Conservation (phyloP, 2,329 filamentous ascomycete species). For the Helminthosporium solani region DNA sequence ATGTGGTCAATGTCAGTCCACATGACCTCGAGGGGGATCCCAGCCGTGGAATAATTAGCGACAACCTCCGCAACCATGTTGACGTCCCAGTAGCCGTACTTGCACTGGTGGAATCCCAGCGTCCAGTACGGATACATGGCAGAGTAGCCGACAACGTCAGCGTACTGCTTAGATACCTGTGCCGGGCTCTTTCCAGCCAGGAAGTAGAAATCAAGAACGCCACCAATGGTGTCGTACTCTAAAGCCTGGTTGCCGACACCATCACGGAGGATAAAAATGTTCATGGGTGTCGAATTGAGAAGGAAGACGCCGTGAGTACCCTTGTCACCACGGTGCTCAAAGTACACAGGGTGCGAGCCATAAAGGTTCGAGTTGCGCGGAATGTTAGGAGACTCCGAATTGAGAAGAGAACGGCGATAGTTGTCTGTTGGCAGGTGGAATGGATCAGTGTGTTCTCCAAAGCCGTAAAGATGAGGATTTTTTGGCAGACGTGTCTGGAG, state of each 20-base stretch:
- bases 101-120: conserved; percentile 56
- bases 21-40: conserved; percentile 70
- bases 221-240: conserved; percentile 77
- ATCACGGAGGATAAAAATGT: conserved; percentile 69
- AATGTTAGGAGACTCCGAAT: conserved; percentile 63
- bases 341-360: conserved; percentile 71
- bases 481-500: conserved; percentile 69
- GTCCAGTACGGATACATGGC: conserved; percentile 56
- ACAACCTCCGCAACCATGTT: conserved; percentile 67
- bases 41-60: conserved; percentile 64
- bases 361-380: conserved; percentile 68
- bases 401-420: conserved; percentile 70
- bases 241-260: conserved; percentile 64
- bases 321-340: conserved; percentile 64
- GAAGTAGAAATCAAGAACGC: conserved; percentile 67
- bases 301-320: conserved; percentile 43
- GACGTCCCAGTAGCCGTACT: conserved; percentile 57
- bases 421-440: conserved; percentile 67
- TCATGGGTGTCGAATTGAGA: conserved; percentile 55
- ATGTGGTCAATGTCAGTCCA: conserved; percentile 77
- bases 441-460: conserved; percentile 75
- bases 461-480: conserved; percentile 71
- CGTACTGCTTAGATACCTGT: conserved; percentile 52
- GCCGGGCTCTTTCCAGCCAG: conserved; percentile 50
- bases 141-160: conserved; percentile 51